A percentile compares a stretch with the other conserved stretches of the same genome.
These are phyloP conservation scores for Hymenoscyphus infarciens DNA, from an alignment of 2,329 filamentous ascomycete species.

Conservation along the genomic window DNA sequence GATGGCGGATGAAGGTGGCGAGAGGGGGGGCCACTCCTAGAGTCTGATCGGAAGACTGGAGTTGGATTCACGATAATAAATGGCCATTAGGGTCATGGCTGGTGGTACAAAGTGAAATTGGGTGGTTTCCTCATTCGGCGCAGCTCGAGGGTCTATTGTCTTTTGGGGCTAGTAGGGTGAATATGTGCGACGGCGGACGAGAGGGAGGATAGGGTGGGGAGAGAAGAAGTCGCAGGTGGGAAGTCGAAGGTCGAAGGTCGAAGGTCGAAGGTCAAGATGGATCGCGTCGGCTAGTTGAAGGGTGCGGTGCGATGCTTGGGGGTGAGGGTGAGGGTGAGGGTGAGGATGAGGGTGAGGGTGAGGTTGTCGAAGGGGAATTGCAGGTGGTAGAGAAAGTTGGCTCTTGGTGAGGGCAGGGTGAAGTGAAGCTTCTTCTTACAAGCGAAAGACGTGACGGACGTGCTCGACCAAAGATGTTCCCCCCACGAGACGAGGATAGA, in stretches of 20 bases:
- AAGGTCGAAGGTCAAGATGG: not conserved
- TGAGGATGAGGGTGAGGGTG: no score
- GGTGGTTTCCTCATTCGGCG: not conserved
- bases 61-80: conserved; percentile 1
- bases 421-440: not conserved
- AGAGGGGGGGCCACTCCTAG: not conserved
- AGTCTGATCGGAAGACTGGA: not conserved
- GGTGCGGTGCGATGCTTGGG: not conserved
- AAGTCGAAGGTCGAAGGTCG: not conserved
- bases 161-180: not conserved
- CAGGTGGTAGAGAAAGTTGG: not conserved
- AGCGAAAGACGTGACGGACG: no score
- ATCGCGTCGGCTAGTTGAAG: not conserved
- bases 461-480: no score
- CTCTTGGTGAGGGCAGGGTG: not conserved
- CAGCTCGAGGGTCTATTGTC: not conserved
- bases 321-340: no score
- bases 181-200: not conserved
- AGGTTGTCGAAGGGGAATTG: not conserved
- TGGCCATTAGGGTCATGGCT: conserved; percentile 9
- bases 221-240: not conserved
- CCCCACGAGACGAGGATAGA: no score
- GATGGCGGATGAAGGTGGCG: not conserved
- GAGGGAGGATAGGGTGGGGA: not conserved
- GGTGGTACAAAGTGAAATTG: conserved; percentile 5